Evolutionary conservation across 345 rosid genomes (phyloP), one percentile per base, ranked within the genome.

Genomic region (Hypericum androsaemum): DNA sequence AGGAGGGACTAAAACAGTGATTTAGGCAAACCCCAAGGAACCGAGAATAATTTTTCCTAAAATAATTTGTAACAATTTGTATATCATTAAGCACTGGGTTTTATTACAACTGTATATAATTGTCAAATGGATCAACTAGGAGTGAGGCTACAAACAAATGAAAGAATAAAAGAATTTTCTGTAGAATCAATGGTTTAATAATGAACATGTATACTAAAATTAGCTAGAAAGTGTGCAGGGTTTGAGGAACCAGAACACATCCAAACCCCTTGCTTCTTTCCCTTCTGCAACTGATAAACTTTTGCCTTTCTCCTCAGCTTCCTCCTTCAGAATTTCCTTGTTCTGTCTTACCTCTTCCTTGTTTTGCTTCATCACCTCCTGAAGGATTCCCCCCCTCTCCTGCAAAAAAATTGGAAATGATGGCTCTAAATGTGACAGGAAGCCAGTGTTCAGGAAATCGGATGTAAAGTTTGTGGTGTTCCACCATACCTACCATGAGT

Each of bases 201-300:
- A 61, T 66, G 67, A 8, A 84, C 72, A 35, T 76, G 59, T 46
- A 94, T 69, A 22, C n/a, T 22, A 4, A 22, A 48, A 54, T 64
- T 50, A 76, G 63, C 68, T 70, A 8, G 87, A 75, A 35, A 77
- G 59, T 46, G 95, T 69, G 82, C 97, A 92, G 62, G 98, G 98
- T 76, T 92, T 88, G 62, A 88, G 64, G 73, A 92, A 81, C 97
- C 98, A 92, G 52, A 88, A 84, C 54, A 92, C 79, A 54, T 85
- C 88, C 51, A 81, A 68, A 5, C 74, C 73, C 50, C 28, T 14
- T 35, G 73, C 69, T 66, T 77, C 86, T 49, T 66, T 76, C 64
- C 78, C 72, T 50, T 75, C 80, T 11, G 49, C 68, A 48, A 64
- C 49, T 35, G 81, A 60, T 15, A 60, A 62, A 15, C 22, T 22